These are phyloP conservation scores for Kwoniella botswanensis DNA, from an alignment of 768 basidiomycete species.

Conservation along the genomic window DNA sequence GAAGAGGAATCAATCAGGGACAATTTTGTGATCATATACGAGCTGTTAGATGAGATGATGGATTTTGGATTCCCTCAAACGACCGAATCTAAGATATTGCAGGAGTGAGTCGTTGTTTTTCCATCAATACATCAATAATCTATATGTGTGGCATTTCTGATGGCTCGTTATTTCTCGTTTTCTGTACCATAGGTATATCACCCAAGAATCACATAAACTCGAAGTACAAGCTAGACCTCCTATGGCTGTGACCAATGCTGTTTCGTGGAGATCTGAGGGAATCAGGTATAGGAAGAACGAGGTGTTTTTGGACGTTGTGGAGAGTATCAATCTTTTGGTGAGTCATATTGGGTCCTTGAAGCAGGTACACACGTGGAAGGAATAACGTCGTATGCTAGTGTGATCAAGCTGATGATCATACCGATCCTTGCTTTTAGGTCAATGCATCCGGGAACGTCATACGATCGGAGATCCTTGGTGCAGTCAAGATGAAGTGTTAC, in stretches of 20 bases:
- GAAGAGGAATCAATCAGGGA: constrained; percentile 99
- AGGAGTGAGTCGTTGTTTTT: constrained; percentile 69
- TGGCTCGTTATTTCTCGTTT: constrained; percentile 1
- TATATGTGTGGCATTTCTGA: neutral
- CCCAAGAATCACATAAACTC: constrained; percentile 96
- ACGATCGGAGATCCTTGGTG: constrained; percentile 95
- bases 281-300: constrained; percentile 98
- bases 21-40: constrained; percentile 99
- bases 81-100: constrained; percentile 97
- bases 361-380: neutral
- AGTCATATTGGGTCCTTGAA: constrained; percentile 49
- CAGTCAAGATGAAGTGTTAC: constrained; percentile 99
- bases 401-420: constrained; percentile 3
- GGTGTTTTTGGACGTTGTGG: constrained; percentile 97
- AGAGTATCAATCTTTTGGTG: constrained; percentile 93
- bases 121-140: too few species aligned
- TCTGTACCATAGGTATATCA: constrained; percentile 75
- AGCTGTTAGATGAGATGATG: constrained; percentile 99
- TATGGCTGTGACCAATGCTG: constrained; percentile 96
- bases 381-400: neutral
- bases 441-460: constrained; percentile 97
- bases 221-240: constrained; percentile 91
- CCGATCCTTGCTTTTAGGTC: constrained; percentile 65
- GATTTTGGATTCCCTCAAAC: constrained; percentile 99
- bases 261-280: constrained; percentile 97